Evolutionary conservation across 352 stramenopile genomes (phyloP).

Genomic region (Globisporangium barbulae): DNA sequence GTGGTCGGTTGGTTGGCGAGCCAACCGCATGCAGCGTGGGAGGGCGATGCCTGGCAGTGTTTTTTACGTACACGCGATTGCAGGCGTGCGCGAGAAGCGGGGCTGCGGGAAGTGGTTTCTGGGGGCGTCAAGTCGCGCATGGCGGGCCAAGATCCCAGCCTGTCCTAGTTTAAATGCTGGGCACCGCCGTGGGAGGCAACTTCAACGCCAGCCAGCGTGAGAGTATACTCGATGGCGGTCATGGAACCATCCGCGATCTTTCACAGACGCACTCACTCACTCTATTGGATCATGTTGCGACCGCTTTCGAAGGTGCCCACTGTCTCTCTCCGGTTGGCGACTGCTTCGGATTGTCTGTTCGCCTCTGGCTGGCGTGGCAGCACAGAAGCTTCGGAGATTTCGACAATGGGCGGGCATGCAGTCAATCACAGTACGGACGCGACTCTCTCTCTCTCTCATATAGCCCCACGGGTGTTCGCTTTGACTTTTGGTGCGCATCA

Average conservation of each 20-base stretch:
- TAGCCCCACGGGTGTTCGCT: background rate
- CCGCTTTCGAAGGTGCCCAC: background rate
- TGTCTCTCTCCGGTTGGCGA: constrained; percentile 2
- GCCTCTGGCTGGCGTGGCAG: background rate
- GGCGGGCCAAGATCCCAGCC: background rate
- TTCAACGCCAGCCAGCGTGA: background rate
- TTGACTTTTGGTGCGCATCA: background rate
- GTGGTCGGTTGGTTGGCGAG: background rate
- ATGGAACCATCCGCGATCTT: constrained; percentile 2
- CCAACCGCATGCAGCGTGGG: background rate
- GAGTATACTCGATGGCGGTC: background rate
- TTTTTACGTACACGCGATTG: constrained; percentile 10
- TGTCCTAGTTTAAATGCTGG: background rate
- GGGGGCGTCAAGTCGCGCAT: constrained; percentile 11
- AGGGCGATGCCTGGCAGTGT: background rate
- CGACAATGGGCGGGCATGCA: background rate
- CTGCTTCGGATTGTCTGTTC: background rate
- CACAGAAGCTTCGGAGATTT: background rate
- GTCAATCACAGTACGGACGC: background rate
- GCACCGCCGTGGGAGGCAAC: background rate
- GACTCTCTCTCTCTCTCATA: background rate
- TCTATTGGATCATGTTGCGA: background rate
- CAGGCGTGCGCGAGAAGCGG: background rate
- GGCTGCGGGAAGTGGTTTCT: background rate
- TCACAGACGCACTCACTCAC: background rate